Evolutionary conservation across 2,329 filamentous ascomycete species (phyloP).

Genomic region (Alternaria infectoria): DNA sequence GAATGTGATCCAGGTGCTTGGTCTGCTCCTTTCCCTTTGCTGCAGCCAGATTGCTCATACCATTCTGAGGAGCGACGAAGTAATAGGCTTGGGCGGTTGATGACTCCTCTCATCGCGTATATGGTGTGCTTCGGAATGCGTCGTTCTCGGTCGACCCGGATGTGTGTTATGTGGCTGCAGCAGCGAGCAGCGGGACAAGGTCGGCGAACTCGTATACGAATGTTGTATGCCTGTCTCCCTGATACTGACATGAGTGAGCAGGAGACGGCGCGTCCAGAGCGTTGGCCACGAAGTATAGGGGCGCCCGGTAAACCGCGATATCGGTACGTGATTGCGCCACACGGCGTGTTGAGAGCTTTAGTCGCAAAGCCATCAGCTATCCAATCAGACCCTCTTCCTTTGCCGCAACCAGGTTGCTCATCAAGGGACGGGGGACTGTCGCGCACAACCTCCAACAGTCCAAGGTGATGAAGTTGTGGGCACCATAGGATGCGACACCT

Average conservation of each 20-base stretch:
- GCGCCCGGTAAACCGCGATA: neutral
- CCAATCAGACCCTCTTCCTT: neutral
- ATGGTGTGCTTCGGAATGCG: neutral
- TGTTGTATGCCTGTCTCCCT: neutral
- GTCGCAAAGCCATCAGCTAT: neutral
- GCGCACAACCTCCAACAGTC: neutral
- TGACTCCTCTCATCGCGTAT: neutral
- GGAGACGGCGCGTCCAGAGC: neutral
- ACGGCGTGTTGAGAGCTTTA: neutral
- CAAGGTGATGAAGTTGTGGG: constrained; percentile 86
- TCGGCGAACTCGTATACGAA: neutral
- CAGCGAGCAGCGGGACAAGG: neutral
- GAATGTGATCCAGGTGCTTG: constrained; percentile 10
- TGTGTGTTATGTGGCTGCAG: neutral
- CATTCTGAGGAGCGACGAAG: neutral
- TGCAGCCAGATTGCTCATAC: neutral
- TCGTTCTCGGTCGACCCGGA: neutral
- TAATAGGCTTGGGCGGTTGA: neutral
- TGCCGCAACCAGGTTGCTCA: neutral
- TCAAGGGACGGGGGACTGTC: neutral
- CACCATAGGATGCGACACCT: constrained; percentile 95
- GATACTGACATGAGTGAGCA: neutral
- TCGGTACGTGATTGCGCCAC: neutral
- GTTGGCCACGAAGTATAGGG: neutral
- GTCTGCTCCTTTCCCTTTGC: neutral